Evolutionary conservation across 768 basidiomycete genomes (phyloP), one percentile per base, ranked within the genome.

Genomic region (Mycena galopus): DNA sequence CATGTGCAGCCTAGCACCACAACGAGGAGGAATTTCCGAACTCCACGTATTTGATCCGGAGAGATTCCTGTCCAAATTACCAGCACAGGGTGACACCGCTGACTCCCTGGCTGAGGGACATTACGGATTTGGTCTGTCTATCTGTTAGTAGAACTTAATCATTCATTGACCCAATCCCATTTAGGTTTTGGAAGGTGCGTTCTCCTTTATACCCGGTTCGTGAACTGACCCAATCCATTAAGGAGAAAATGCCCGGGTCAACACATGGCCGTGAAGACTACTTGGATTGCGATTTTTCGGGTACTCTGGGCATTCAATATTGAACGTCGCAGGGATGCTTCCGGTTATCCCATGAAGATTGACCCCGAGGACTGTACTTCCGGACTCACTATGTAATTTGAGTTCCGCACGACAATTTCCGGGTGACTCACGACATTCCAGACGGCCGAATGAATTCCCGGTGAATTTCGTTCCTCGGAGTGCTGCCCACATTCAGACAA

Each of bases 221-320:
- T 5, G 21, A 27, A 55, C 53, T 55, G n/a, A 65, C 64, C 37
- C 35, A 51, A 3, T 25, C 27, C 39, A 14, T 56, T 21, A 51
- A 66, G 65, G 9, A 17, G 65, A 21, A 30, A 44, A 12, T 66
- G 65, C 25, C 65, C 65, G 14, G 65, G 65, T 17, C 65, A 57
- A 19, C 37, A 66, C 55, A 27, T 66, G 65, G 65, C 65, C 3
- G 37, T 8, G 12, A 66, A 66, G 16, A 57, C 37, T 19, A 44
- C 23, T 17, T 66, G 65, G 65, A 66, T 66, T 42, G 33, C 35
- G 25, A 16, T 60, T 16, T 35, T 60, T 42, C 35, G 35, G 6
- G 37, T 60, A 4, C 58, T 60, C 25, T 60, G 58, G 58, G 58
- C 58, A 37, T 60, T 39, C 37, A 25, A 27, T 10, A 60, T 60